These are phyloP conservation scores for Crotalaria pallida DNA, from an alignment of 306 rosid genomes.

Conservation along the genomic window DNA sequence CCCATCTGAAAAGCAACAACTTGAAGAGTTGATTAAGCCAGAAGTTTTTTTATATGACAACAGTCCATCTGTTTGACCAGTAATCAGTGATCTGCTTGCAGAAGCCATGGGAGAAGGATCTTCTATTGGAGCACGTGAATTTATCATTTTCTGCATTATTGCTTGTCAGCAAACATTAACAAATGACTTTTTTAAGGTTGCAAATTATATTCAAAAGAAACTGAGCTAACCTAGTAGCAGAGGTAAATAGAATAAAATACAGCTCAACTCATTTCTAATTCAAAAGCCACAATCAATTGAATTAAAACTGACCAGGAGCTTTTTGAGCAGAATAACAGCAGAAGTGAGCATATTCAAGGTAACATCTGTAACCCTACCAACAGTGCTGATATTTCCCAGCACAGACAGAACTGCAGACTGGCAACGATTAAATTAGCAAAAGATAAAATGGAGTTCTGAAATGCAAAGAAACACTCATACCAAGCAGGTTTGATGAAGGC, in stretches of 20 bases:
- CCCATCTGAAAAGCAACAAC: conserved; percentile 72
- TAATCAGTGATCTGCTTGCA: conserved; percentile 60
- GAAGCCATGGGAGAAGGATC: conserved; percentile 85
- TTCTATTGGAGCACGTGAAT: conserved; percentile 81
- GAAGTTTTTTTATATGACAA: conserved; percentile 76
- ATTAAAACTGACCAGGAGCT: conserved; percentile 75
- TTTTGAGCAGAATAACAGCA: conserved; percentile 63
- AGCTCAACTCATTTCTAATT: not conserved
- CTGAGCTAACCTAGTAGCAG: not conserved
- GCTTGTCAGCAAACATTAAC: conserved; percentile 45
- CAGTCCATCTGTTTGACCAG: conserved; percentile 72
- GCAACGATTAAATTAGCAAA: conserved; percentile 40
- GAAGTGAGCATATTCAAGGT: conserved; percentile 64
- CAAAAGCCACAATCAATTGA: conserved; percentile 29
- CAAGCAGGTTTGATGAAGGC: conserved; percentile 25
- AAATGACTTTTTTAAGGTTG: conserved; percentile 4
- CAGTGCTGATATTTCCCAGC: conserved; percentile 57
- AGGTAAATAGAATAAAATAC: conserved; percentile 9
- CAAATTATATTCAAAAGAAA: conserved; percentile 3
- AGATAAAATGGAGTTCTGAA: conserved; percentile 21
- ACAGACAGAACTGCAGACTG: conserved; percentile 87
- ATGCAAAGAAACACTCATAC: not conserved
- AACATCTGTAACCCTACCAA: conserved; percentile 58
- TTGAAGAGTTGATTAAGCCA: conserved; percentile 66
- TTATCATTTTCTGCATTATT: conserved; percentile 83